Conservation (phyloP, 305 asterid species). For the Nicotiana rustica region DNA sequence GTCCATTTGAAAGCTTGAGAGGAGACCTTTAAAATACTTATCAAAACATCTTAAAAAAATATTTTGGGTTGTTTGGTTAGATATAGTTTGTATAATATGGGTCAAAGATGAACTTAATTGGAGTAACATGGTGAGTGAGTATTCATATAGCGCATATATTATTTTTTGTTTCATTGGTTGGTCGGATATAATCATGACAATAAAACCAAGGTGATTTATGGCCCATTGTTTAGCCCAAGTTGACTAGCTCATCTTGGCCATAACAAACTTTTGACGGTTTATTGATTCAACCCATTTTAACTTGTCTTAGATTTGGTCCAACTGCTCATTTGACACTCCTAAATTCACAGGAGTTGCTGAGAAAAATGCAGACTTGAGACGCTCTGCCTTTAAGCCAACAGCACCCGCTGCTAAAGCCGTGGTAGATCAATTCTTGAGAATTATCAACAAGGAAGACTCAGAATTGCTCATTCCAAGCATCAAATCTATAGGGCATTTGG, state of each 20-base stretch:
- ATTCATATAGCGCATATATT: no score
- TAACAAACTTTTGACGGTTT: background rate
- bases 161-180: no score
- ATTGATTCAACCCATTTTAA: background rate
- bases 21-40: background rate
- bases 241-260: background rate
- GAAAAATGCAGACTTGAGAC: conserved; percentile 40
- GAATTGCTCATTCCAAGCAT: conserved; percentile 46
- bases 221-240: background rate
- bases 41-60: background rate
- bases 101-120: no score
- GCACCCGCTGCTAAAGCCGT: conserved; percentile 45
- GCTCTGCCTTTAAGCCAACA: conserved; percentile 45
- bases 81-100: background rate
- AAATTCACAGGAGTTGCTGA: conserved; percentile 40
- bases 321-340: conserved; percentile 12
- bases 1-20: background rate
- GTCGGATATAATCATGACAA: no score
- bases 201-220: background rate
- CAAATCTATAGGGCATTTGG: conserved; percentile 45
- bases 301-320: background rate
- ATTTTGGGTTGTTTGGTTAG: background rate
- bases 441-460: conserved; percentile 41
- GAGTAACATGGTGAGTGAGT: no score
- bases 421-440: conserved; percentile 42